Evolutionary conservation across 1,284 basidiomycete genomes (phyloP).

Genomic region (Anthracocystis walkeri): DNA sequence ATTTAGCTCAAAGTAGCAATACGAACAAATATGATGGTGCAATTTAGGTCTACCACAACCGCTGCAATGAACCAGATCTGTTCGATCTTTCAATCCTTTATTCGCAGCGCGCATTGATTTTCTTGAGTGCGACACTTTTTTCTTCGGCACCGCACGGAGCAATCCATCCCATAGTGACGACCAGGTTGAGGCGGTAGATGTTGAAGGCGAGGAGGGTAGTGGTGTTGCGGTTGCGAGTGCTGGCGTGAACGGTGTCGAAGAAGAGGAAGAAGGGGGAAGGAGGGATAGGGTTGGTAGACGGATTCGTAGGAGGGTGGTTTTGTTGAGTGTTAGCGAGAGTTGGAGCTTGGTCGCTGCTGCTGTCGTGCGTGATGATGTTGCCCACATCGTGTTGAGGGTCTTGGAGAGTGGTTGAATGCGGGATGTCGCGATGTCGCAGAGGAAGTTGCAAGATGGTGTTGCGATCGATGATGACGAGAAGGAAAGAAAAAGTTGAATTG

Average conservation of each 20-base stretch:
- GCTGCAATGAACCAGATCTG: constrained; percentile 74
- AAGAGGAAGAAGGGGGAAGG: background rate
- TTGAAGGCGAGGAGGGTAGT: background rate
- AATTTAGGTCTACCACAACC: constrained; percentile 29
- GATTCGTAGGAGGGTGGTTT: constrained; percentile 2
- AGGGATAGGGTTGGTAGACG: constrained; percentile 14
- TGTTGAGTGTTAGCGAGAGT: constrained; percentile 6
- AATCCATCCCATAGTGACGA: constrained; percentile 85
- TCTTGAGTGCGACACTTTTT: constrained; percentile 90
- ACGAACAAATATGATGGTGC: constrained; percentile 81
- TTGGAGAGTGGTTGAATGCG: background rate
- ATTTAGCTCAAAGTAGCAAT: constrained; percentile 84
- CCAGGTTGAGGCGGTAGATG: background rate
- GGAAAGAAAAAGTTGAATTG: constrained; percentile 6
- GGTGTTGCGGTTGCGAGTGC: constrained; percentile 11
- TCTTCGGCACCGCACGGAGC: constrained; percentile 92
- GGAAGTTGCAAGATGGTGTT: background rate
- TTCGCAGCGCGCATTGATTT: constrained; percentile 95
- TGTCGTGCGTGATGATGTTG: background rate
- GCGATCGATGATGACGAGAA: background rate
- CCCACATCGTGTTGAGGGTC: constrained; percentile 8
- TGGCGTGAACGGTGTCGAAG: constrained; percentile 19
- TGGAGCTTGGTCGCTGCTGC: constrained; percentile 4
- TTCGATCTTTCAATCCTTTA: constrained; percentile 94
- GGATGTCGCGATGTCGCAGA: constrained; percentile 1